Conservation (phyloP, 768 basidiomycete species). For the Dentipellis fragilis region DNA sequence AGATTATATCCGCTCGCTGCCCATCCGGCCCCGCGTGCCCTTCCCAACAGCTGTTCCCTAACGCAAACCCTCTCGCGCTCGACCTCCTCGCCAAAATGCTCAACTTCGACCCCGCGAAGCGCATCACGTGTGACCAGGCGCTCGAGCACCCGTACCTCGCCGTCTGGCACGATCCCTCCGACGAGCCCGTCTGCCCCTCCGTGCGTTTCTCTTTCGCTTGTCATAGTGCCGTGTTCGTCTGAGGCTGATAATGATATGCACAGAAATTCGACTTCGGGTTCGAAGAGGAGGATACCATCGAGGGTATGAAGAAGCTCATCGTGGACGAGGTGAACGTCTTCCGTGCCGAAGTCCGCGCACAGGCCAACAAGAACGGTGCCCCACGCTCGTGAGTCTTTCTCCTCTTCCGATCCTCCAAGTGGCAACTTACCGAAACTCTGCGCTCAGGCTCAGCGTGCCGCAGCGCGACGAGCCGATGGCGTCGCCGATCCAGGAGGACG, state of each 20-base stretch:
- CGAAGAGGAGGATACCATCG: constrained; percentile 92
- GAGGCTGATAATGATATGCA: neutral
- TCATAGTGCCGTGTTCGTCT: neutral
- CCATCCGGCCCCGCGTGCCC: constrained; percentile 90
- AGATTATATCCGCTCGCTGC: constrained; percentile 96
- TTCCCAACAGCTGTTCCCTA: constrained; percentile 89
- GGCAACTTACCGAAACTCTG: neutral
- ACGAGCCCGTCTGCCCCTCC: constrained; percentile 78
- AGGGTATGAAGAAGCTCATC: constrained; percentile 95
- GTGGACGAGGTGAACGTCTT: constrained; percentile 87
- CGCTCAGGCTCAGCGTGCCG: constrained; percentile 63
- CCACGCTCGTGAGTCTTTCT: neutral
- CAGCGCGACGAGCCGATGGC: constrained; percentile 71
- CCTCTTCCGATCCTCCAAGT: neutral
- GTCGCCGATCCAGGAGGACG: constrained; percentile 60
- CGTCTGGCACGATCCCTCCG: constrained; percentile 97
- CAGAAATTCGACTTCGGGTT: constrained; percentile 95
- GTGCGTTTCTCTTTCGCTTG: constrained; percentile 31
- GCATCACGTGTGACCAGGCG: constrained; percentile 94
- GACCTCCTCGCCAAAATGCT: constrained; percentile 88
- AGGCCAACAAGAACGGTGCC: constrained; percentile 52
- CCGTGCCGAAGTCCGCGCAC: constrained; percentile 82
- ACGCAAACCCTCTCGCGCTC: constrained; percentile 88
- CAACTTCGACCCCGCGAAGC: constrained; percentile 92
- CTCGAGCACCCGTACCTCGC: constrained; percentile 89